Percentiles rank a stretch among this genome's conserved stretches.
Evolutionary conservation across 306 rosid species (phyloP).

Genomic region (Hylodesmum podocarpum): DNA sequence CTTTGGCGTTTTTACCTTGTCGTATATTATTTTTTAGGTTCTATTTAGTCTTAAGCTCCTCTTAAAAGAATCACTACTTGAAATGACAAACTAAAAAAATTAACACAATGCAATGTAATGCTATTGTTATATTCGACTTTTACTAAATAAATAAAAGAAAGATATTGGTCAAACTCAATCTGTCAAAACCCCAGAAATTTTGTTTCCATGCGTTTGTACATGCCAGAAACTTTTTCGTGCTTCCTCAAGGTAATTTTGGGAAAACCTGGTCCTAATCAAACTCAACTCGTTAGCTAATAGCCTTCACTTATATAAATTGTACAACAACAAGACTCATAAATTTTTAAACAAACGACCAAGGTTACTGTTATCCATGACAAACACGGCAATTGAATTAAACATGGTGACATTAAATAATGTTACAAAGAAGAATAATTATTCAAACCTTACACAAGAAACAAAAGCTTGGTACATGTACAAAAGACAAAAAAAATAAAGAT

Average conservation of each 20-base stretch:
- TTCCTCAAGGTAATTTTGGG: not conserved
- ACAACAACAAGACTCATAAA: not conserved
- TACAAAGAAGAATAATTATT: constrained; percentile 3
- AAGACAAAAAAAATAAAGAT: constrained; percentile 24
- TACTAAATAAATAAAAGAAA: not conserved
- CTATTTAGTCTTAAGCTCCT: constrained; percentile 22
- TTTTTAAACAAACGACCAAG: not conserved
- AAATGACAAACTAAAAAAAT: not conserved
- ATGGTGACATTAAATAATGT: constrained; percentile 17
- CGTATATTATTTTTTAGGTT: constrained; percentile 28
- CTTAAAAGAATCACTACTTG: not conserved
- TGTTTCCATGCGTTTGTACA: constrained; percentile 19
- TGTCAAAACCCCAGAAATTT: constrained; percentile 19
- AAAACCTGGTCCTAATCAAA: constrained; percentile 10
- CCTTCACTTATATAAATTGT: not conserved
- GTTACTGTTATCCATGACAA: constrained; percentile 15
- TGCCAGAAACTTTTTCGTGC: not conserved
- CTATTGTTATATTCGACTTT: not conserved
- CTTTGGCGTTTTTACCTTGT: constrained; percentile 47
- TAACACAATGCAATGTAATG: not conserved
- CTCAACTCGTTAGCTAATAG: not conserved
- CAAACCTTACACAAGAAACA: constrained; percentile 29
- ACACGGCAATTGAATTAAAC: not conserved
- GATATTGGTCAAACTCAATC: constrained; percentile 8
- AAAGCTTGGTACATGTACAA: constrained; percentile 36